phyloP scores from a whole-genome alignment of 768 basidiomycete species.

The Gloeostereum incarnatum region DNA sequence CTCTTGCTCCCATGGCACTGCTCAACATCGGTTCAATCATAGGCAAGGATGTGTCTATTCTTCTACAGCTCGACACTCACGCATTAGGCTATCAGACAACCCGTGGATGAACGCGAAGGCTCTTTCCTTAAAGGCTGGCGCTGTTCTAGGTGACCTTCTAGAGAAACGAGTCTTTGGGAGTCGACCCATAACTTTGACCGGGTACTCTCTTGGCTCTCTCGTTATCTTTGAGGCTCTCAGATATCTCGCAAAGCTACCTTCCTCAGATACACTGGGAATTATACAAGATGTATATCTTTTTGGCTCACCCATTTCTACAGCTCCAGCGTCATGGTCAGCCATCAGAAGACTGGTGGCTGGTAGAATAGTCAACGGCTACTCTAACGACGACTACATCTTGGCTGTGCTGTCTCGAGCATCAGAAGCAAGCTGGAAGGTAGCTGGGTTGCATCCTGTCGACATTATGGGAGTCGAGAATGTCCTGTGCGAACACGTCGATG shows the following conservation, averaged over 20 bases:
- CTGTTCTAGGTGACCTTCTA: conserved; percentile 42
- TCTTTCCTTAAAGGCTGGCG: conserved; percentile 42
- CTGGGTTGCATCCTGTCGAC: conserved; percentile 37
- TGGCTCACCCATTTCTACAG: conserved; percentile 36
- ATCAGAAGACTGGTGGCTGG: conserved; percentile 41
- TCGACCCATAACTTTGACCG: conserved; percentile 44
- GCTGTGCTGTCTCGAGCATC: conserved; percentile 40
- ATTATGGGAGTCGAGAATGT: conserved; percentile 47
- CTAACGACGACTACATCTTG: conserved; percentile 42
- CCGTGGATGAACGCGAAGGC: conserved; percentile 50
- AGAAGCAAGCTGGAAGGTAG: conserved; percentile 36
- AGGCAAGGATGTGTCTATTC: conserved; percentile 21
- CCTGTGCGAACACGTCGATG: conserved; percentile 33
- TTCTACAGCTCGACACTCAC: not conserved
- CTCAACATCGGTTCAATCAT: conserved; percentile 46
- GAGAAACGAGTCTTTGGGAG: conserved; percentile 40
- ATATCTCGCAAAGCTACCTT: conserved; percentile 32
- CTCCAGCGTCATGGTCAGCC: conserved; percentile 31
- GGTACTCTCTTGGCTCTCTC: conserved; percentile 46
- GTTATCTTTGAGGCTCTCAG: conserved; percentile 50
- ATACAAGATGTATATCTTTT: conserved; percentile 48
- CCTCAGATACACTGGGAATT: conserved; percentile 33
- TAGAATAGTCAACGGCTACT: conserved; percentile 46
- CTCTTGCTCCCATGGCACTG: conserved; percentile 40
- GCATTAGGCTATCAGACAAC: conserved; percentile 29